Evolutionary conservation across 2,329 filamentous ascomycete genomes (phyloP).

Genomic region (Pestalotiopsis sp.): DNA sequence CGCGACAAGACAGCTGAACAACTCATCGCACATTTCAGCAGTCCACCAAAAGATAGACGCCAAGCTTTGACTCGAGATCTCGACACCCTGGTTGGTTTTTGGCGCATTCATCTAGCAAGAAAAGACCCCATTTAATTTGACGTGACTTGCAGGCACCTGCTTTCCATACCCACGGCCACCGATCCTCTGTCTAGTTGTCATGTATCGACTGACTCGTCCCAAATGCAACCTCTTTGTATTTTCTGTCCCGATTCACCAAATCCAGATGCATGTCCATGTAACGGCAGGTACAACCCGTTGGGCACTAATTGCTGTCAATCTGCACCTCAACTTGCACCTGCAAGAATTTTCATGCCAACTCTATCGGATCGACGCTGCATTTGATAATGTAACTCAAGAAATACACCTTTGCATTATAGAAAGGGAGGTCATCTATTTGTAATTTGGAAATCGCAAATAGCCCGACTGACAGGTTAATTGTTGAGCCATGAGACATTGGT

Average conservation of each 20-base stretch:
- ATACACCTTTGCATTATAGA: too few species aligned
- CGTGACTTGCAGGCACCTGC: not conserved
- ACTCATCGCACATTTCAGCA: slow-evolving; percentile 9
- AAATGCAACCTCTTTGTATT: not conserved
- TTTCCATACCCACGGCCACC: not conserved
- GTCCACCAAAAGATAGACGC: not conserved
- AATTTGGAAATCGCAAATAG: too few species aligned
- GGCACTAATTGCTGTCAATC: not conserved
- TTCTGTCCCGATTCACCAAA: not conserved
- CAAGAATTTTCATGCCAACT: not conserved
- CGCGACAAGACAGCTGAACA: not conserved
- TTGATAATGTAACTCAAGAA: too few species aligned
- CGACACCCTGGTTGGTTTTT: too few species aligned
- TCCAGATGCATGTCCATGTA: not conserved
- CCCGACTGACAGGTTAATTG: too few species aligned
- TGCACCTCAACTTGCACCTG: not conserved
- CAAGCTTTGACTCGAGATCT: not conserved
- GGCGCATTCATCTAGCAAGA: too few species aligned
- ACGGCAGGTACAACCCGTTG: not conserved
- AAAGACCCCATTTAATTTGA: not conserved
- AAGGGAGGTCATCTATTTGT: too few species aligned
- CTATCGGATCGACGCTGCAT: not conserved
- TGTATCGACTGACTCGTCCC: not conserved
- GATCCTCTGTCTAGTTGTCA: too few species aligned
- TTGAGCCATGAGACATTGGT: too few species aligned